Percentiles rank a stretch among this genome's conserved stretches.
phyloP scores from a whole-genome alignment of 106 monocot genomes.

The Apostasia shenzhenica region DNA sequence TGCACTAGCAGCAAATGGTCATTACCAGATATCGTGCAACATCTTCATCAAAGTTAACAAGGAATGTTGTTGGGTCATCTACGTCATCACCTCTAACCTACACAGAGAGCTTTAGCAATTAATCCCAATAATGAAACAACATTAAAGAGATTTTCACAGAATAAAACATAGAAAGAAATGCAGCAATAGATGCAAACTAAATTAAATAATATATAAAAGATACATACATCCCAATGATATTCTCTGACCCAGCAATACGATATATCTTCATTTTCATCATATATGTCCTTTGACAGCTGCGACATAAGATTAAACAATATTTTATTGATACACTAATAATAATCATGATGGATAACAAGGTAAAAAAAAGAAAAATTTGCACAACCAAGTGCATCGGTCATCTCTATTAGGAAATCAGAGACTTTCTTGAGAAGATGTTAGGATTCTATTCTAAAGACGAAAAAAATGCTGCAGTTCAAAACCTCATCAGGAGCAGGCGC shows the following conservation, averaged over 20 bases:
- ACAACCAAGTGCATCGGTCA: too few relatives aligned
- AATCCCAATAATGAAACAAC: background rate
- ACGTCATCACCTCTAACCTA: constrained; percentile 82
- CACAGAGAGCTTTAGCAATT: background rate
- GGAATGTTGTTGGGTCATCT: constrained; percentile 77
- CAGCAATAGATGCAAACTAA: background rate
- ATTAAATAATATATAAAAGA: background rate
- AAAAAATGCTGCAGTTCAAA: background rate
- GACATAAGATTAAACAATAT: background rate
- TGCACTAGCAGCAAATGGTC: constrained; percentile 1
- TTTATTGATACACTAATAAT: background rate
- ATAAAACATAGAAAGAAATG: background rate
- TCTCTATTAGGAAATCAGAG: too few relatives aligned
- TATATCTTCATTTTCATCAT: constrained; percentile 77
- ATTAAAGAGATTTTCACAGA: background rate
- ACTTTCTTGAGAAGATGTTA: too few relatives aligned
- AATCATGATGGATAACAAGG: background rate
- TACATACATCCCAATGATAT: constrained; percentile 89
- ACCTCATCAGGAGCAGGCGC: constrained; percentile 89
- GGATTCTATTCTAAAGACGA: too few relatives aligned
- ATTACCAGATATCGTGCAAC: constrained; percentile 86
- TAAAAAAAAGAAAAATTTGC: background rate
- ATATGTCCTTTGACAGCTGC: constrained; percentile 77
- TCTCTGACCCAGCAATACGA: constrained; percentile 86
- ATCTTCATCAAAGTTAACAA: constrained; percentile 76